phyloP scores from a whole-genome alignment of 2,329 filamentous ascomycete genomes.

The Clonostachys rosea region DNA sequence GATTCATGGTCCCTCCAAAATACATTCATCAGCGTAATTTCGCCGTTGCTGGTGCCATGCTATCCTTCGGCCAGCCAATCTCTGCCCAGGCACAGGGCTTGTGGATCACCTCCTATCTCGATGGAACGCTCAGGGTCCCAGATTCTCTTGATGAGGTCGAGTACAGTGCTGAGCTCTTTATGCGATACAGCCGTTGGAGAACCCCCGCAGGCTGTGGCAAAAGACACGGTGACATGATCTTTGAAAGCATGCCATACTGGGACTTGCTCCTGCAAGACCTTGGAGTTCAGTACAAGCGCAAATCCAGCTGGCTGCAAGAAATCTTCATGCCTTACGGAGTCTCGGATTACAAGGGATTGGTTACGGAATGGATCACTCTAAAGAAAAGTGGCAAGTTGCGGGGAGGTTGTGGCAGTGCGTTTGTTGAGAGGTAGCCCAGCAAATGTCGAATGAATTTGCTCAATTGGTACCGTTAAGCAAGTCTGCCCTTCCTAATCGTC shows the following conservation, averaged over 20 bases:
- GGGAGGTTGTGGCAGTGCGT: no score
- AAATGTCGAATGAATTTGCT: no score
- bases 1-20: slow-evolving; percentile 14
- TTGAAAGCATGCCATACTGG: slow-evolving; percentile 46
- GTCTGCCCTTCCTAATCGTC: no score
- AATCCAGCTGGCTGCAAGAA: not conserved
- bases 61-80: slow-evolving; percentile 22
- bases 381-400: no score
- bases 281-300: slow-evolving; percentile 36
- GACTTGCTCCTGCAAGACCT: slow-evolving; percentile 58
- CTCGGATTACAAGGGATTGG: not conserved
- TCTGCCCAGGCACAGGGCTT: slow-evolving; percentile 32
- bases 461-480: no score
- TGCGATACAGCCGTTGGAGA: slow-evolving; percentile 65
- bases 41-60: slow-evolving; percentile 23
- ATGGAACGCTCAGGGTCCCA: slow-evolving; percentile 30
- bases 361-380: not conserved
- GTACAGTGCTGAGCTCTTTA: slow-evolving; percentile 56
- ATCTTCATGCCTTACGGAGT: not conserved
- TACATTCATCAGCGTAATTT: slow-evolving; percentile 15
- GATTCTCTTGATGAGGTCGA: slow-evolving; percentile 31
- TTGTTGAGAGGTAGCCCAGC: no score
- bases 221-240: slow-evolving; percentile 60
- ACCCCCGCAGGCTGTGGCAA: slow-evolving; percentile 62
- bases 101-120: slow-evolving; percentile 55